Conservation (phyloP, 345 rosid species). For the Ceriops zippeliana region DNA sequence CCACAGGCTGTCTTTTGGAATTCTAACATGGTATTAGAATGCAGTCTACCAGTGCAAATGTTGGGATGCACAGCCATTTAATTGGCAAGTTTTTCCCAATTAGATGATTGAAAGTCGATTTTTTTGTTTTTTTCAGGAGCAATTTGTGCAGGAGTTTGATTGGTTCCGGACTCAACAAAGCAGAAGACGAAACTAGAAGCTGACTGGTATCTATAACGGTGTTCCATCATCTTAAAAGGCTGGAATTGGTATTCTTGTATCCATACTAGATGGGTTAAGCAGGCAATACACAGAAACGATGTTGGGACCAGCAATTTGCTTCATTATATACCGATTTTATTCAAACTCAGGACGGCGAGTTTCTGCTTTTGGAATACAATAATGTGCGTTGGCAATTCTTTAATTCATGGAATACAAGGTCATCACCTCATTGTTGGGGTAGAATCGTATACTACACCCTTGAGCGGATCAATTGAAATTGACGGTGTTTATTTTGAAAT, state of each 20-base stretch:
- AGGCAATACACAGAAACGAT: too few species aligned
- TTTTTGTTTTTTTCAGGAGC: constrained; percentile 49
- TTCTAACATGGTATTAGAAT: background rate
- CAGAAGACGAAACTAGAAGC: background rate
- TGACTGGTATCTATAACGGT: background rate
- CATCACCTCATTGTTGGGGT: too few species aligned
- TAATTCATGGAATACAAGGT: background rate
- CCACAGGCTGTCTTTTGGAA: background rate
- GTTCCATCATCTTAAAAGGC: too few species aligned
- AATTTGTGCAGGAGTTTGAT: constrained; percentile 64
- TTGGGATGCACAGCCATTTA: background rate
- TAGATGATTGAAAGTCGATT: background rate
- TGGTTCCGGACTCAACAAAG: background rate
- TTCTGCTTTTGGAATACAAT: background rate
- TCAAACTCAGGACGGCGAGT: too few species aligned
- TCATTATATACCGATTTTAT: too few species aligned
- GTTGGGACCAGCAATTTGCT: too few species aligned
- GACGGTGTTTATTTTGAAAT: too few species aligned
- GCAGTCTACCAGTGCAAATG: background rate
- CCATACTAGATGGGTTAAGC: background rate
- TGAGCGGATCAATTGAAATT: too few species aligned
- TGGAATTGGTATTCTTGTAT: background rate
- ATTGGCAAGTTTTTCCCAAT: background rate
- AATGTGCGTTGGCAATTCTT: background rate
- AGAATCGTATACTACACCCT: too few species aligned